These are phyloP conservation scores for Puya raimondii DNA, from an alignment of 176 grass and related monocot species.

Conservation along the genomic window DNA sequence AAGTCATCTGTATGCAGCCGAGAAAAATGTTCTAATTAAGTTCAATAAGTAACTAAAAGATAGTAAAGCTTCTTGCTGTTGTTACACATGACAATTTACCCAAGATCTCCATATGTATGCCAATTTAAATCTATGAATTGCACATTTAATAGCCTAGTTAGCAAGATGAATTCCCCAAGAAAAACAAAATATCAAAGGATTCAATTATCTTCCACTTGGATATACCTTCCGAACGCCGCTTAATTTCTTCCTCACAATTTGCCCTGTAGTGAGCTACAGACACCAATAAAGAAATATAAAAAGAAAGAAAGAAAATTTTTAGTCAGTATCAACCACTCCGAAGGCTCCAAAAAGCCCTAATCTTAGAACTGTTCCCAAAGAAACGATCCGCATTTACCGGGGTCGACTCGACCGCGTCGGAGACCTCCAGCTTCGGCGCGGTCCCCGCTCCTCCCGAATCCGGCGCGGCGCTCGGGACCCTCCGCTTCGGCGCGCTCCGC, in stretches of 20 bases:
- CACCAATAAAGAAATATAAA: background rate
- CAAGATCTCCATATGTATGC: background rate
- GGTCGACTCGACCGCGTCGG: conserved; percentile 25
- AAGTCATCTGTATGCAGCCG: conserved; percentile 48
- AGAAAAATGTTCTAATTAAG: background rate
- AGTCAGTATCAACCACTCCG: background rate
- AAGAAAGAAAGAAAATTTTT: background rate
- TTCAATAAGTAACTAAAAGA: background rate
- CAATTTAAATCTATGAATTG: too few relatives aligned
- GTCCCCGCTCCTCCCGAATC: background rate
- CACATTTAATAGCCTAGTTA: background rate
- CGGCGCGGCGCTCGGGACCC: conserved; percentile 9
- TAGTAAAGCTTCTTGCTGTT: conserved; percentile 5
- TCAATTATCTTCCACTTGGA: background rate
- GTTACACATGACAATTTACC: background rate
- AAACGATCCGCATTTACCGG: background rate
- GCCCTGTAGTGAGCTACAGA: conserved; percentile 35
- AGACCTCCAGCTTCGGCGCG: background rate
- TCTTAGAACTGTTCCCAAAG: conserved; percentile 2
- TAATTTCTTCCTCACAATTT: conserved; percentile 63
- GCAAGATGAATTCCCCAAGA: background rate
- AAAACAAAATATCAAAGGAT: background rate
- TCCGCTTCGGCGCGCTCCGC: conserved; percentile 44
- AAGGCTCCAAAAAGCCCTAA: background rate
- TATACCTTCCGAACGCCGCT: conserved; percentile 60